Percentiles rank a stretch among this genome's conserved stretches.
phyloP scores from a whole-genome alignment of 208 protist genomes.

The Strigomonas oncopelti region DNA sequence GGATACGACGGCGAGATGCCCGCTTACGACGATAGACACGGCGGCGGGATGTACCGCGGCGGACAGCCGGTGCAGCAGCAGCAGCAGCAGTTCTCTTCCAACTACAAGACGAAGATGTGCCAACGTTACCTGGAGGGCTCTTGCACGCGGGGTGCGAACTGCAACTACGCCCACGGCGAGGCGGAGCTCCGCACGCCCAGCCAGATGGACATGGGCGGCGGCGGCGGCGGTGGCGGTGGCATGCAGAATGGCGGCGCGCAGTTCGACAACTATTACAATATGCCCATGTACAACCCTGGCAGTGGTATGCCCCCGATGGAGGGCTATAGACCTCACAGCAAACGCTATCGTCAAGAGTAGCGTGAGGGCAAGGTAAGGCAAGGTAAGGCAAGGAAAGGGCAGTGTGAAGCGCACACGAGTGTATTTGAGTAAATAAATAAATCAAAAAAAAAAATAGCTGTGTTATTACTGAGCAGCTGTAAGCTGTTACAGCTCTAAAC shows the following conservation, averaged over 20 bases:
- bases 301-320: not conserved
- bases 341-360: not conserved
- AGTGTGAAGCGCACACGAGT: too few species aligned
- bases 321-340: constrained; percentile 1
- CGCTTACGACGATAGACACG: constrained; percentile 4
- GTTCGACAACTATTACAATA: too few species aligned
- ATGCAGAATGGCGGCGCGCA: not conserved
- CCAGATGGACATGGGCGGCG: constrained; percentile 5
- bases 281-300: too few species aligned
- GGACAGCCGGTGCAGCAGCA: not conserved
- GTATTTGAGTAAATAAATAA: too few species aligned
- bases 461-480: too few species aligned
- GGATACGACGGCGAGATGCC: not conserved
- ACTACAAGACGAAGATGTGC: constrained; percentile 75
- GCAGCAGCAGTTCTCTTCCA: not conserved
- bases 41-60: constrained; percentile 11
- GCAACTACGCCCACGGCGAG: constrained; percentile 80
- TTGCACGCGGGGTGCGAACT: constrained; percentile 61
- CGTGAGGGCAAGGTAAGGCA: too few species aligned
- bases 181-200: constrained; percentile 38
- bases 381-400: too few species aligned
- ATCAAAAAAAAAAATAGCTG: too few species aligned
- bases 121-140: constrained; percentile 65
- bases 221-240: constrained; percentile 2
- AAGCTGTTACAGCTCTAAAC: too few species aligned